phyloP scores from a whole-genome alignment of 2,329 filamentous ascomycete species.

The Trichoderma polysporum region DNA sequence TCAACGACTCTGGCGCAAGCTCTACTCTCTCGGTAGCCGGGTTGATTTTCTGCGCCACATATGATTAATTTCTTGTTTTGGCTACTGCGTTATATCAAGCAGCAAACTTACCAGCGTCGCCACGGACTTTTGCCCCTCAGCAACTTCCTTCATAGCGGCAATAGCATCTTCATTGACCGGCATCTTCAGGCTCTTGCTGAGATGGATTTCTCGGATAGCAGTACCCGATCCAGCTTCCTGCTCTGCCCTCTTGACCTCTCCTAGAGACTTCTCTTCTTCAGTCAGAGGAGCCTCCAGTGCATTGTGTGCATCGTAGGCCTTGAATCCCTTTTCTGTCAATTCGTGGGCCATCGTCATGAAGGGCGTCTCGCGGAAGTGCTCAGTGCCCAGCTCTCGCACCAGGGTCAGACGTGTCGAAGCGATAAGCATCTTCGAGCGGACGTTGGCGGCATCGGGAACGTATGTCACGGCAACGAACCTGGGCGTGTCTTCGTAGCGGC shows the following conservation, averaged over 20 bases:
- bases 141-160: slow-evolving; percentile 61
- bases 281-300: slow-evolving; percentile 69
- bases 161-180: slow-evolving; percentile 63
- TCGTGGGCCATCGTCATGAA: slow-evolving; percentile 71
- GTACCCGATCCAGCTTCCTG: slow-evolving; percentile 72
- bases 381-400: slow-evolving; percentile 72
- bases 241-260: slow-evolving; percentile 73
- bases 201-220: slow-evolving; percentile 55
- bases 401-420: slow-evolving; percentile 74
- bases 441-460: slow-evolving; percentile 73
- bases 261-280: slow-evolving; percentile 70
- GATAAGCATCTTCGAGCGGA: slow-evolving; percentile 85
- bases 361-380: slow-evolving; percentile 74
- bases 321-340: slow-evolving; percentile 67
- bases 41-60: slow-evolving; percentile 63
- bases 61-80: not conserved
- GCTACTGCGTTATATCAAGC: no score
- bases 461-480: slow-evolving; percentile 71
- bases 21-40: slow-evolving; percentile 66
- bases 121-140: slow-evolving; percentile 50
- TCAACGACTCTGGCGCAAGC: slow-evolving; percentile 55
- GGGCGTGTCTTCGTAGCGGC: slow-evolving; percentile 59
- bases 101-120: slow-evolving; percentile 62
- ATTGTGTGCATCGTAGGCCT: slow-evolving; percentile 68
- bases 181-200: slow-evolving; percentile 58